A percentile compares a stretch with the other conserved stretches of the same genome.
Evolutionary conservation across 73 alveolate species (phyloP).

Genomic region (Breviolum minutum): DNA sequence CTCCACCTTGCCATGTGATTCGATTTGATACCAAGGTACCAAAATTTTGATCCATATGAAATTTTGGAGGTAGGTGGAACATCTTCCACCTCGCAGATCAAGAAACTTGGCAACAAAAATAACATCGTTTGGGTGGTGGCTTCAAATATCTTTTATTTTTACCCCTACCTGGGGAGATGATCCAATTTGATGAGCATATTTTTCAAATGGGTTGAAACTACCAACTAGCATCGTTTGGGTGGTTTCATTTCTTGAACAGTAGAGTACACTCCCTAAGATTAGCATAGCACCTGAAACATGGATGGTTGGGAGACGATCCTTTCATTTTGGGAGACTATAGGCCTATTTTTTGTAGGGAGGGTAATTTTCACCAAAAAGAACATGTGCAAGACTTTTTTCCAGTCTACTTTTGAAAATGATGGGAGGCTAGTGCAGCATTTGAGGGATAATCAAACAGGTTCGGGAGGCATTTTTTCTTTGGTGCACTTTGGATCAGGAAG

Average conservation of each 20-base stretch:
- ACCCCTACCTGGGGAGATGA: too few species aligned
- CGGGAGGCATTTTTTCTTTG: not conserved
- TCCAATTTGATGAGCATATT: too few species aligned
- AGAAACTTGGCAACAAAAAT: conserved; percentile 58
- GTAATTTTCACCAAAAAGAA: too few species aligned
- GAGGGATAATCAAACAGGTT: too few species aligned
- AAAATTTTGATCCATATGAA: conserved; percentile 73
- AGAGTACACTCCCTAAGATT: too few species aligned
- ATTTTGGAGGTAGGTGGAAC: conserved; percentile 69
- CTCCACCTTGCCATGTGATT: not conserved
- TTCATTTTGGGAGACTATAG: not conserved
- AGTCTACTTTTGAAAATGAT: not conserved
- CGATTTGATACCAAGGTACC: conserved; percentile 27
- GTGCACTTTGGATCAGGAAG: conserved; percentile 84
- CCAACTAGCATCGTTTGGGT: too few species aligned
- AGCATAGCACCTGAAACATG: not conserved
- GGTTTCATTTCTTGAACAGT: not conserved
- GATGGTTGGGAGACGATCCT: not conserved
- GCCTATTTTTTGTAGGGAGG: not conserved
- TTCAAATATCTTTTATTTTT: too few species aligned
- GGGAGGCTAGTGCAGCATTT: not conserved
- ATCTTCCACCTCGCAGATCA: conserved; percentile 69
- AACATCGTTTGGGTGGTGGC: too few species aligned
- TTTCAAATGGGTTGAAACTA: too few species aligned
- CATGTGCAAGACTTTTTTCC: not conserved